phyloP scores from a whole-genome alignment of 805 yeast species.

The Zygoascus bituminiphila region DNA sequence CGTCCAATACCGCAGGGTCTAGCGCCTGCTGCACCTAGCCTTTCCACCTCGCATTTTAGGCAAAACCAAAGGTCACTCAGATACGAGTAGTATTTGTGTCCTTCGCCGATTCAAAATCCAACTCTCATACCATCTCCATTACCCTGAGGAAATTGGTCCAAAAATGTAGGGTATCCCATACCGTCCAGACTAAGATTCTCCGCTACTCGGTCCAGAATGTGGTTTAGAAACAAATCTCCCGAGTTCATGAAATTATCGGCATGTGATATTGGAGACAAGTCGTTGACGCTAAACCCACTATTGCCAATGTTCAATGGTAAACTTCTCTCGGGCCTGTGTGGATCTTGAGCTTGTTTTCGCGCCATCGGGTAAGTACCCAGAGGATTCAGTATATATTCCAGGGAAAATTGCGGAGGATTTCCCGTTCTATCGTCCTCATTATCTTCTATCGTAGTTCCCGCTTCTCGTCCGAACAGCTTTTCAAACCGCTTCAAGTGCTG shows the following conservation, averaged over 20 bases:
- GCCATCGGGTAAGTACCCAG: constrained; percentile 15
- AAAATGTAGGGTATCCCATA: constrained; percentile 3
- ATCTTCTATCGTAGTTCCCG: not conserved
- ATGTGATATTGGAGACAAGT: not conserved
- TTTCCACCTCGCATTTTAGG: too few relatives aligned
- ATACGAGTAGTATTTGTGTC: too few relatives aligned
- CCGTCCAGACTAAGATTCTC: constrained; percentile 3
- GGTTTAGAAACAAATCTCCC: constrained; percentile 1
- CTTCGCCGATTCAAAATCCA: too few relatives aligned
- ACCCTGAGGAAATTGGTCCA: constrained; percentile 1
- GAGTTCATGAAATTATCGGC: constrained; percentile 1
- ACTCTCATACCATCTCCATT: not conserved
- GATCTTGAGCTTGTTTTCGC: constrained; percentile 8
- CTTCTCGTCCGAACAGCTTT: not conserved
- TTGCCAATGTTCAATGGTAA: not conserved
- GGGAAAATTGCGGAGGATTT: constrained; percentile 13
- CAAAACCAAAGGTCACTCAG: too few relatives aligned
- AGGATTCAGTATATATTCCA: constrained; percentile 15
- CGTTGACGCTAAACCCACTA: not conserved
- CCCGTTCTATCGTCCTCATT: not conserved
- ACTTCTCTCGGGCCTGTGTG: constrained; percentile 8
- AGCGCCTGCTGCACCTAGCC: too few relatives aligned
- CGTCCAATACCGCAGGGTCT: too few relatives aligned
- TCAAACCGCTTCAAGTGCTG: constrained; percentile 1
- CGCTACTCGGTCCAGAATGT: not conserved